Conservation (phyloP, 164 flowering plant genomes). For the Dillenia suffruticosa region DNA sequence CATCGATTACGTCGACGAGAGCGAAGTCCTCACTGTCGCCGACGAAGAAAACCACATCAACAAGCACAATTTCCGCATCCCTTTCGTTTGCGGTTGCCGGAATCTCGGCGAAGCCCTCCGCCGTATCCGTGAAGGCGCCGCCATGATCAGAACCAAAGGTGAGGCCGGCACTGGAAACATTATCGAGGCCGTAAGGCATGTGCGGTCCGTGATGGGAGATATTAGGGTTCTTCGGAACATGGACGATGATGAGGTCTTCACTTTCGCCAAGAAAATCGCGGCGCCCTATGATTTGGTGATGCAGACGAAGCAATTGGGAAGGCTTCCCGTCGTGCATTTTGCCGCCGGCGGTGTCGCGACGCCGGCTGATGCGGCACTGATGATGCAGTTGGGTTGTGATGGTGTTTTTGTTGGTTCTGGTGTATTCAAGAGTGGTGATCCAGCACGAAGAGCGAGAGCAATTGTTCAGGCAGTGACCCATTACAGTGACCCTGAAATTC, state of each 20-base stretch:
- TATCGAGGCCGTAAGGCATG: conserved; percentile 66
- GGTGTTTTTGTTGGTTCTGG: conserved; percentile 79
- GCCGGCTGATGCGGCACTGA: conserved; percentile 73
- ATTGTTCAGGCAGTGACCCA: conserved; percentile 16
- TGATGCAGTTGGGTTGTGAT: conserved; percentile 82
- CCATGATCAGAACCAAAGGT: conserved; percentile 73
- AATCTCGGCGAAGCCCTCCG: conserved; percentile 64
- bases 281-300: conserved; percentile 71
- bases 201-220: conserved; percentile 71
- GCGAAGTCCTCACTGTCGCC: conserved; percentile 1
- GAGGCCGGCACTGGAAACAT: conserved; percentile 76
- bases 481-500: conserved; percentile 8
- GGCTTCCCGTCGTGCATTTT: conserved; percentile 75
- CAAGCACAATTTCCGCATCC: conserved; percentile 74
- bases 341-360: conserved; percentile 82
- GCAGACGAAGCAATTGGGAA: conserved; percentile 73
- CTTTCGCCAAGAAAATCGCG: conserved; percentile 53
- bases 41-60: conserved; percentile 28
- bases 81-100: conserved; percentile 77
- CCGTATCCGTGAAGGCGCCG: conserved; percentile 68
- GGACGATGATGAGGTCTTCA: conserved; percentile 77
- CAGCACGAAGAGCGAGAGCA: conserved; percentile 52
- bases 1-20: conserved; percentile 3
- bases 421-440: conserved; percentile 70
- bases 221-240: conserved; percentile 56